phyloP scores from a whole-genome alignment of 1,284 basidiomycete genomes.

The Ustilago trichophora region DNA sequence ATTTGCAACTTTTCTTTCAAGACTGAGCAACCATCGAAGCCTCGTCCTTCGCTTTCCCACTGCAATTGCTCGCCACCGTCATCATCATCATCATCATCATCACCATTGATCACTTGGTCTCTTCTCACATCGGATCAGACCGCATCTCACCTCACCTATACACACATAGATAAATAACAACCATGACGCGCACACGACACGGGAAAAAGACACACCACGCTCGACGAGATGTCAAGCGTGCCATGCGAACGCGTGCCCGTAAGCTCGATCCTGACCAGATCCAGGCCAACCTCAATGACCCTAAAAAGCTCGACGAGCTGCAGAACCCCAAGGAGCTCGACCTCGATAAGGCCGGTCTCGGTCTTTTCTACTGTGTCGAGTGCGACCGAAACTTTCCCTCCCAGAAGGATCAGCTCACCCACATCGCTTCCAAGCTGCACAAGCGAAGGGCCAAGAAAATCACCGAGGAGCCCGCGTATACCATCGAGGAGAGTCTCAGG shows the following conservation, averaged over 20 bases:
- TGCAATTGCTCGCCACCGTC: not conserved
- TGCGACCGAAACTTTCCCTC: slow-evolving; percentile 65
- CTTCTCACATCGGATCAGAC: not conserved
- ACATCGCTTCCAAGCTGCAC: slow-evolving; percentile 62
- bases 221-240: slow-evolving; percentile 62
- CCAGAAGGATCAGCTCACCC: slow-evolving; percentile 57
- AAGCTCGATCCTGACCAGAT: slow-evolving; percentile 65
- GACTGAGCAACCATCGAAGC: too few species aligned
- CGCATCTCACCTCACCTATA: not conserved
- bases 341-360: slow-evolving; percentile 64
- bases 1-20: not conserved
- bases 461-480: slow-evolving; percentile 61
- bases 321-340: slow-evolving; percentile 61
- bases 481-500: slow-evolving; percentile 59
- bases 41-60: not conserved
- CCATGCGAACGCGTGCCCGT: slow-evolving; percentile 62
- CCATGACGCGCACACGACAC: slow-evolving; percentile 61
- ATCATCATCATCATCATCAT: not conserved
- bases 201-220: slow-evolving; percentile 65
- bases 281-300: slow-evolving; percentile 56
- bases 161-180: not conserved
- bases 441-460: slow-evolving; percentile 63
- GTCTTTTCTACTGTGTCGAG: slow-evolving; percentile 65
- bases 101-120: not conserved
- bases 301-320: slow-evolving; percentile 50